Base-by-base conservation (phyloP, 2,329 filamentous ascomycete genomes). In the Fusarium sp. region DNA sequence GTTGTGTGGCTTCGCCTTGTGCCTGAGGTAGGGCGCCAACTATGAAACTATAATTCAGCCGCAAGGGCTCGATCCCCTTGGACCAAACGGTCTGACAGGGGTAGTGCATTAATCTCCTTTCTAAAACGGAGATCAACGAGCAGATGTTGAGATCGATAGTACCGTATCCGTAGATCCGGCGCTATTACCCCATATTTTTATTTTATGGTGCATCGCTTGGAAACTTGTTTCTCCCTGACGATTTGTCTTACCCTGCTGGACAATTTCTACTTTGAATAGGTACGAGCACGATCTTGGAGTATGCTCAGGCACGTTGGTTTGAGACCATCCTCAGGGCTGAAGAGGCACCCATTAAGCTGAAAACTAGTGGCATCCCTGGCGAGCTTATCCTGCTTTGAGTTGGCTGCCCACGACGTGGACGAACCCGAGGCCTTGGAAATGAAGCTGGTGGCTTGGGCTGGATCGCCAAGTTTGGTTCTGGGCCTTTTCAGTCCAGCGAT, bases 1-100 rank as follows among this genome's bases (percentile, higher is more conserved):
- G 38, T 5, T 13, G 0, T 1, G 36, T 66, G 60, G 60, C 60
- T 66, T 66, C 8, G 12, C n/a, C 41, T 5, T 70, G 67, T 70
- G 35, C 67, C 67, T 70, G 67, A 39, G 41, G 36, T 70, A 70
- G 38, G 47, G 41, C 66, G 60, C 53, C 66, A 50, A 66, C 4
- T 30, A 35, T 39, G 11, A 47, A 70, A 70, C 66, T 66, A 54
- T 55, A 55, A 39, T 50, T 66, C 67, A 70, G 67, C 66, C 66
- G 51, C 67, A 70, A 32, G 36, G 42, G 50, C 66, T 68, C 48
- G 55, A 63, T 54, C 36, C 15, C 48, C 20, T 54, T 39, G 38
- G 47, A 26, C 39, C 28, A 28, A 39, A 24, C 26, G 36, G 53
- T 39, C 58, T 32, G 20, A 39, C 22, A 44, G 48, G 59, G 35